These are phyloP conservation scores for Lachancea thermotolerans DNA, from an alignment of 805 yeast species.

Conservation along the genomic window DNA sequence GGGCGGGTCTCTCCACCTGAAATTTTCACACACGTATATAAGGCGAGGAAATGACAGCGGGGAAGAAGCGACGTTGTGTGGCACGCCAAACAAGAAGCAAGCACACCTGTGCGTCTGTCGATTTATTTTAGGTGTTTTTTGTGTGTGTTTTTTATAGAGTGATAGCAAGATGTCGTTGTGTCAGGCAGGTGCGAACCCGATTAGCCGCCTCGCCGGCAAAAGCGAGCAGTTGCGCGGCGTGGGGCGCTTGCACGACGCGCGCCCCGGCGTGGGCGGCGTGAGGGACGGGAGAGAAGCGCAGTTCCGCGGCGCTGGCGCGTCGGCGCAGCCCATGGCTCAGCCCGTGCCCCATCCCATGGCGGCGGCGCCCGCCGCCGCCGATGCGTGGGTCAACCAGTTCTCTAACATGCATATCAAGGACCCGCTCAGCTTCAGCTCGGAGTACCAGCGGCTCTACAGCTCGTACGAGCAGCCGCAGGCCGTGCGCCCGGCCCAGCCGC, in stretches of 20 bases:
- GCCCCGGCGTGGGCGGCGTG: neutral
- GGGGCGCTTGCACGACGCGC: neutral
- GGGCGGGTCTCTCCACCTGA: no score
- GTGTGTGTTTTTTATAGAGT: neutral
- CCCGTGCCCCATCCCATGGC: neutral
- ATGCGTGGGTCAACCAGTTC: slow-evolving; percentile 22
- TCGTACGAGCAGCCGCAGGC: slow-evolving; percentile 15
- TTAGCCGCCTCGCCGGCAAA: neutral
- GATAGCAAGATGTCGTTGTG: neutral
- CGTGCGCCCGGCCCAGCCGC: neutral
- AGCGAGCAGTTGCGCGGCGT: slow-evolving; percentile 8
- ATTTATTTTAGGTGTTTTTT: neutral
- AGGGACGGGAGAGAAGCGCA: neutral
- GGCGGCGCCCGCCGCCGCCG: neutral
- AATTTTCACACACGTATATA: no score
- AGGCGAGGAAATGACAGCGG: neutral
- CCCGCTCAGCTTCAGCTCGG: slow-evolving; percentile 25
- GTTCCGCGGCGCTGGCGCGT: neutral
- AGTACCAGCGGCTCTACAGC: slow-evolving; percentile 24
- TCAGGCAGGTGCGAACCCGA: neutral
- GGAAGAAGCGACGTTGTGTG: neutral
- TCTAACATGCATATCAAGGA: slow-evolving; percentile 25
- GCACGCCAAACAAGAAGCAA: neutral
- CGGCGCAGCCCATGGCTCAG: neutral
- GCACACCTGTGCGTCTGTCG: neutral